Base-by-base conservation (phyloP, 306 rosid genomes). In the Gastrolobium bilobum region DNA sequence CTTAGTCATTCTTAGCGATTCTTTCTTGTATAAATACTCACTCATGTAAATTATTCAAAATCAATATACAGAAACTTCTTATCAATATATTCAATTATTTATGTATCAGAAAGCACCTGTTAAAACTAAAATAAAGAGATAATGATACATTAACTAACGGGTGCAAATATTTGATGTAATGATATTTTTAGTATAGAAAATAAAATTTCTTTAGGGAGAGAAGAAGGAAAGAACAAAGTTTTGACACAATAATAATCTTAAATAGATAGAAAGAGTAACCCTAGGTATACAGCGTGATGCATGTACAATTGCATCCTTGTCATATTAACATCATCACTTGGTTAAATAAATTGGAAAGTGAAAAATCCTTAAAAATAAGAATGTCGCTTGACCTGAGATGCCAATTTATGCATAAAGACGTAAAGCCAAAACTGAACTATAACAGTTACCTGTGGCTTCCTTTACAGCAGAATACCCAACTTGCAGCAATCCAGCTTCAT, bases 381-480 rank as follows among this genome's bases (percentile, higher is more conserved):
- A 48, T 48, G 35, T 51, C 56, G 37, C 71, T 51, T 13, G 44
- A 73, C 26, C 29, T 51, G 63, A 69, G 74, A 65, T 40, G 64
- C 38, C 46, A 44, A 59, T 48, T 67, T 5, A 68, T 68, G 52
- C 75, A 67, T 33, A 37, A 53, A 14, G 4, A 54, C 52, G 66
- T 29, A 4, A 66, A 29, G 79, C 11, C n/a, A 42, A 33, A 72
- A 60, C 44, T 37, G 64, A 59, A 74, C 30, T 34, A 67, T 39
- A 35, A 58, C 3, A 65, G 59, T 75, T 81, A 91, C 98, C 98
- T 35, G 89, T 81, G 51, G 88, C 89, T 72, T 91, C 92, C 85
- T 81, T 85, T 73, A 91, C 86, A 77, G 96, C 93, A 77, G 86
- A 82, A 88, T 85, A 90, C 46, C 93, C 97, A 84, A 85, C 78